phyloP scores from a whole-genome alignment of 108 stramenopile species.

The Pseudonitzschia delicatissima region DNA sequence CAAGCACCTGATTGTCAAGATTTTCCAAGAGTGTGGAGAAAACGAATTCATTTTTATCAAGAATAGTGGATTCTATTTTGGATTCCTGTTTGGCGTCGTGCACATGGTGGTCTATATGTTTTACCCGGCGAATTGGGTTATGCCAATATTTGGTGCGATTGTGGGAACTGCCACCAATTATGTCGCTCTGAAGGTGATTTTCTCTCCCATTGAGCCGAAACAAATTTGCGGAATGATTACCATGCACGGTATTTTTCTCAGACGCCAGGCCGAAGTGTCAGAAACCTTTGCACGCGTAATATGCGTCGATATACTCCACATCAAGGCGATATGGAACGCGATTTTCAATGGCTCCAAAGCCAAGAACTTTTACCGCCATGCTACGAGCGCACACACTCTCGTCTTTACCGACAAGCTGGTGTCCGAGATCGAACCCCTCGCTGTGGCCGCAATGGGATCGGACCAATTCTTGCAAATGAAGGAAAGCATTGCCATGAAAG shows the following conservation, averaged over 20 bases:
- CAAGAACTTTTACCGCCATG: slow-evolving; percentile 76
- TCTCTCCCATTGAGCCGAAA: slow-evolving; percentile 83
- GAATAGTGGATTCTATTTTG: slow-evolving; percentile 88
- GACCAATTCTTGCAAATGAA: slow-evolving; percentile 84
- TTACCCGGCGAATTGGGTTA: slow-evolving; percentile 64
- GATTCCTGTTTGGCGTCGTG: slow-evolving; percentile 87
- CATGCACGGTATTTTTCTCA: slow-evolving; percentile 91
- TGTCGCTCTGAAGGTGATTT: slow-evolving; percentile 92
- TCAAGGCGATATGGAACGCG: slow-evolving; percentile 69
- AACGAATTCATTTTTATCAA: slow-evolving; percentile 92
- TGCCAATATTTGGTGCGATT: slow-evolving; percentile 66
- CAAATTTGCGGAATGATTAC: slow-evolving; percentile 51
- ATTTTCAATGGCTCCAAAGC: slow-evolving; percentile 79
- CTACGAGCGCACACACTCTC: slow-evolving; percentile 82
- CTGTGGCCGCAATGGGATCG: slow-evolving; percentile 78
- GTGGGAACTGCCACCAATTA: slow-evolving; percentile 94
- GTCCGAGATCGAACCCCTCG: slow-evolving; percentile 80
- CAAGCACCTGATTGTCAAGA: slow-evolving; percentile 82
- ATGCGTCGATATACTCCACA: slow-evolving; percentile 50
- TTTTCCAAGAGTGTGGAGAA: slow-evolving; percentile 92
- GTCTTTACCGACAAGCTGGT: slow-evolving; percentile 74
- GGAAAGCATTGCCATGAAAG: slow-evolving; percentile 81
- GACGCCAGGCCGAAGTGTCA: slow-evolving; percentile 88
- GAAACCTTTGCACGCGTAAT: slow-evolving; percentile 67
- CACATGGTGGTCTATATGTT: slow-evolving; percentile 88